These are phyloP conservation scores for Plenodomus lindquistii DNA, from an alignment of 2,329 filamentous ascomycete species.

Conservation along the genomic window DNA sequence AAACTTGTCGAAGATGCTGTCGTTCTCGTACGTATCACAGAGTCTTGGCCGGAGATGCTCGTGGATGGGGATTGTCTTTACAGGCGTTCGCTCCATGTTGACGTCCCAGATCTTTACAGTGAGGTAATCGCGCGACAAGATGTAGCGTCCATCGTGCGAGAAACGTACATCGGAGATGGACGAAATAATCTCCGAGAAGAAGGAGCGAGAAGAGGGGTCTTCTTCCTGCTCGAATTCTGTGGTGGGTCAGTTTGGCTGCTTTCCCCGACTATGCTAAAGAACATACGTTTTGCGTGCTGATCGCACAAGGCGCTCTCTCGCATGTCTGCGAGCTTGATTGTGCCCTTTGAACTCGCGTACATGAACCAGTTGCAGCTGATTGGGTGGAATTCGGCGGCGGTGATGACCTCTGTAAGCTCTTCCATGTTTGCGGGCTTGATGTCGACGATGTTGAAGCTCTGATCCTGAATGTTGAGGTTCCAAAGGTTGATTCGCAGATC, in stretches of 20 bases:
- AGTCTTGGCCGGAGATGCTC: constrained; percentile 92
- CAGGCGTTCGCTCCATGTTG: constrained; percentile 95
- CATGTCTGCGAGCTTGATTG: constrained; percentile 99
- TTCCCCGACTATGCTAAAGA: background rate
- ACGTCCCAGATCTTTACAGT: constrained; percentile 99
- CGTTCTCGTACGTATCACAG: constrained; percentile 98
- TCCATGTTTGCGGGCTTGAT: constrained; percentile 99
- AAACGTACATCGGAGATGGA: constrained; percentile 99
- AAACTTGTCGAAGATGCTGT: constrained; percentile 99
- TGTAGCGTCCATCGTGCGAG: constrained; percentile 94
- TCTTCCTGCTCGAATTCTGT: constrained; percentile 98
- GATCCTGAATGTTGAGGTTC: constrained; percentile 99
- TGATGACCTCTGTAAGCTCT: constrained; percentile 98
- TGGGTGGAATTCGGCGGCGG: constrained; percentile 95
- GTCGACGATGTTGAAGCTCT: constrained; percentile 99
- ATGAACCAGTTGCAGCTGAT: constrained; percentile 99
- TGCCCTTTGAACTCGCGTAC: constrained; percentile 99
- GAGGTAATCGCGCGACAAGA: constrained; percentile 94
- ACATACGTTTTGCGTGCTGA: constrained; percentile 89
- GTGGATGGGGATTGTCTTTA: constrained; percentile 99
- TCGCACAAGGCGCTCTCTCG: constrained; percentile 94
- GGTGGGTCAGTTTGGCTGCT: constrained; percentile 5
- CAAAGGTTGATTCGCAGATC: constrained; percentile 97
- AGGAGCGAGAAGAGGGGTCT: constrained; percentile 92
- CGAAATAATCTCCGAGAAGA: constrained; percentile 99